Evolutionary conservation across 768 basidiomycete genomes (phyloP), one percentile per base, ranked within the genome.

Genomic region (Macrolepiota dolichaula): DNA sequence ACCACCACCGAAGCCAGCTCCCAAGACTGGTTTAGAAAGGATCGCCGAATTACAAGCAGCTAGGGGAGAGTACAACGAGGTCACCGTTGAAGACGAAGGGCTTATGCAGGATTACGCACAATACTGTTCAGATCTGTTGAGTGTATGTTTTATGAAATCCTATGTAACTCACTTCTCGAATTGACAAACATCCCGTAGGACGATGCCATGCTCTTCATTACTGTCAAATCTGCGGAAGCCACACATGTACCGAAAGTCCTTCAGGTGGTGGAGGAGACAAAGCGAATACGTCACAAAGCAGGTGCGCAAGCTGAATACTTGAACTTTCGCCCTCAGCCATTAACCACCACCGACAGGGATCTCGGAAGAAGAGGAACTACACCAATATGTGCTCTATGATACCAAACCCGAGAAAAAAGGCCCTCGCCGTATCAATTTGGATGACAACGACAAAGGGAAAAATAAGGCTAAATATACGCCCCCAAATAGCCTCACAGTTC

Each of bases 371-470:
- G 73, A 83, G 12, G 87, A 88, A 46, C 71, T 93, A 4, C 79
- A 89, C 64, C 89, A 92, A 70, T 93, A 94, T 66, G 89, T 92
- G 50, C 71, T 87, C 0, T 87, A 92, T 65, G 90, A 92, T 62
- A 78, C 81, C 12, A 69, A 67, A 10, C 71, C 76, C 9, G 64
- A 67, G 62, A 70, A 75, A 55, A 87, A 85, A 65, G 86, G 84
- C 1, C 87, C 88, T 1, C 79, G 76, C 47, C 77, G 86, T 19
- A 92, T 93, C 65, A 88, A 89, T 52, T 76, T 91, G 25, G 82
- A 92, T 66, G 87, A 86, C 69, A 76, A 78, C 66, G 87, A 86
- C 69, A 76, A 78, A 40, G 74, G 69, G n/a, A 76, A 76, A 62
- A 77, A 78, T 47, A 72, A 74, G 59, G 67, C 64, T 50, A 76